phyloP scores from a whole-genome alignment of 2,329 filamentous ascomycete species.

The Aspergillus uvarum region DNA sequence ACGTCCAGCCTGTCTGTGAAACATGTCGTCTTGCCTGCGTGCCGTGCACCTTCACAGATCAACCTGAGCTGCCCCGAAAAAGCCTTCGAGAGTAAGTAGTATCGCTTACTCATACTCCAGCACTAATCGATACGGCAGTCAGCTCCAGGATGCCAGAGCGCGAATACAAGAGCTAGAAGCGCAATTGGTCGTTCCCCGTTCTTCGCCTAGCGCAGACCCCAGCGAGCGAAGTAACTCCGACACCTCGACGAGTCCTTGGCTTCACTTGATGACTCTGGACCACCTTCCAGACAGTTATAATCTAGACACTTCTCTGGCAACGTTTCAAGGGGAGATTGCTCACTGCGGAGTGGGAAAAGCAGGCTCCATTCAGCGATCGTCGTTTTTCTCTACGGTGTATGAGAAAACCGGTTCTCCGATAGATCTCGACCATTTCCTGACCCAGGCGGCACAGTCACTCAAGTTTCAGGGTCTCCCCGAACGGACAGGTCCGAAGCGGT shows the following conservation, averaged over 20 bases:
- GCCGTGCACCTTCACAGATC: conserved; percentile 23
- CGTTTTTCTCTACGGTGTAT: conserved; percentile 18
- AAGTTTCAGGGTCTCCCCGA: conserved; percentile 4
- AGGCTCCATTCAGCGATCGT: conserved; percentile 18
- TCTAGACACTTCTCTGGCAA: conserved; percentile 19
- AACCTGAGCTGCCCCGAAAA: conserved; percentile 15
- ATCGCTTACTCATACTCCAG: neutral
- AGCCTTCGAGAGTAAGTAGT: conserved; percentile 21
- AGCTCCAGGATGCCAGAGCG: conserved; percentile 22
- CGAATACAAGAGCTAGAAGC: conserved; percentile 22
- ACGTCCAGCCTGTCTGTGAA: conserved; percentile 25
- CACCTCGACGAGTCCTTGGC: neutral
- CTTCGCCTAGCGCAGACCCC: neutral
- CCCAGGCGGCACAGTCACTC: conserved; percentile 16
- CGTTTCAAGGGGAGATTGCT: conserved; percentile 23
- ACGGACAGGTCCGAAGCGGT: conserved; percentile 5
- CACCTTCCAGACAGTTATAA: conserved; percentile 19
- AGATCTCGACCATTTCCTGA: conserved; percentile 23
- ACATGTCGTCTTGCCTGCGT: conserved; percentile 22
- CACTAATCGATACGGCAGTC: conserved; percentile 12
- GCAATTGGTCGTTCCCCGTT: neutral
- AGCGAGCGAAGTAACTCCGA: neutral
- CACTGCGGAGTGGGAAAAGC: conserved; percentile 21
- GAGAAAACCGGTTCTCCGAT: conserved; percentile 18
- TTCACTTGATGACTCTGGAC: neutral